These are phyloP conservation scores for Trichoderma pleuroti DNA, from an alignment of 2,329 filamentous ascomycete genomes.

Conservation along the genomic window DNA sequence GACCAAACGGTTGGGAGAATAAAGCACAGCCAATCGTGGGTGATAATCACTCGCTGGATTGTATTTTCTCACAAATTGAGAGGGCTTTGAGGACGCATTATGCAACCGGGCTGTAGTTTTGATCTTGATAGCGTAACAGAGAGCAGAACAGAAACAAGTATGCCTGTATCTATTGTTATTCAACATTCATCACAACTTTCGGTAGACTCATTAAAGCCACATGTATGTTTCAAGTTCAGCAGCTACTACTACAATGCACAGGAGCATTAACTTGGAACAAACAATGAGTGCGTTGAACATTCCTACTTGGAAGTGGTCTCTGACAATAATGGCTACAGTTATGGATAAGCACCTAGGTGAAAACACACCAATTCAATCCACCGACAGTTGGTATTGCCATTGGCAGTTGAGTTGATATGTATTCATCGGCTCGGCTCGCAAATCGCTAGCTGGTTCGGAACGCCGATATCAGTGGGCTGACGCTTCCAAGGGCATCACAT, in stretches of 20 bases:
- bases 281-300: neutral
- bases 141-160: neutral
- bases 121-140: neutral
- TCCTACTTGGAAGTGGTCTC: neutral
- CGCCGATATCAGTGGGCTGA: neutral
- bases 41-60: neutral
- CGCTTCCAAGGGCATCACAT: neutral
- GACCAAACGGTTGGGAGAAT: neutral
- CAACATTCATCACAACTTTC: neutral
- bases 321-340: neutral
- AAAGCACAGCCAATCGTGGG: neutral
- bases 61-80: neutral
- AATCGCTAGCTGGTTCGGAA: neutral
- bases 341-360: neutral
- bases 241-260: neutral
- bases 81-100: accelerated
- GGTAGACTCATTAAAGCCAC: neutral
- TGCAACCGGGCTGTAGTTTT: neutral
- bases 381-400: neutral
- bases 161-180: neutral
- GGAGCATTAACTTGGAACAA: neutral
- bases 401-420: neutral
- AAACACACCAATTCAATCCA: neutral
- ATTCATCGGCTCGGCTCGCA: neutral
- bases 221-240: neutral